Conservation (phyloP, 1,284 basidiomycete genomes). For the Ustilago crameri region DNA sequence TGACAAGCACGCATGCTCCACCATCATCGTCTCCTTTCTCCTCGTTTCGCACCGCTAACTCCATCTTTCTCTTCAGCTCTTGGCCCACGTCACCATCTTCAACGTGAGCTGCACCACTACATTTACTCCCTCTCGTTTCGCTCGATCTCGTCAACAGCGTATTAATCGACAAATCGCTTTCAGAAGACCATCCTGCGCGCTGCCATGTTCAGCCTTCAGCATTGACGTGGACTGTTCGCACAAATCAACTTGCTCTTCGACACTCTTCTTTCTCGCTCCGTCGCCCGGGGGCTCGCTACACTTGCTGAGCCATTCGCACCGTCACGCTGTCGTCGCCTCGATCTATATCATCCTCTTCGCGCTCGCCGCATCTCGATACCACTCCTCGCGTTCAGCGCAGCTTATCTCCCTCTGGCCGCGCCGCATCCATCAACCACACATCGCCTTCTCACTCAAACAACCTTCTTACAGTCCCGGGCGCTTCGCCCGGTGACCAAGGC, state of each 20-base stretch:
- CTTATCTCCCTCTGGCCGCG: constrained; percentile 16
- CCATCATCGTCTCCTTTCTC: constrained; percentile 2
- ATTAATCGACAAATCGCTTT: no score
- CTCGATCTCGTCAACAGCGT: not conserved
- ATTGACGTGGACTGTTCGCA: no score
- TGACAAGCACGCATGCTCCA: no score
- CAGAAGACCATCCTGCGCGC: no score
- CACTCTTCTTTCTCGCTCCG: no score
- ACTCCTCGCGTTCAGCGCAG: constrained; percentile 31
- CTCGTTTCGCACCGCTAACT: not conserved
- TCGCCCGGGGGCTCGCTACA: not conserved
- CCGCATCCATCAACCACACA: constrained; percentile 11
- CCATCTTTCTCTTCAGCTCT: not conserved
- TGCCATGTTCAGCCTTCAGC: no score
- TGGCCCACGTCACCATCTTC: not conserved
- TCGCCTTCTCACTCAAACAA: constrained; percentile 20
- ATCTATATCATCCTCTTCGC: constrained; percentile 32
- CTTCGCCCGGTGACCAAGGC: constrained; percentile 13
- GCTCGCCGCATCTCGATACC: constrained; percentile 20
- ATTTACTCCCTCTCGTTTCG: no score
- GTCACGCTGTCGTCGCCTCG: constrained; percentile 42
- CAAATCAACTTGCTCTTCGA: no score
- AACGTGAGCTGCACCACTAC: not conserved
- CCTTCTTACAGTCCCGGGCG: constrained; percentile 30
- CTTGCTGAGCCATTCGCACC: constrained; percentile 13